Percentiles rank a stretch among this genome's conserved stretches.
These are phyloP conservation scores for Aspergillus heteromorphus DNA, from an alignment of 495 filamentous ascomycete genomes.

Conservation along the genomic window DNA sequence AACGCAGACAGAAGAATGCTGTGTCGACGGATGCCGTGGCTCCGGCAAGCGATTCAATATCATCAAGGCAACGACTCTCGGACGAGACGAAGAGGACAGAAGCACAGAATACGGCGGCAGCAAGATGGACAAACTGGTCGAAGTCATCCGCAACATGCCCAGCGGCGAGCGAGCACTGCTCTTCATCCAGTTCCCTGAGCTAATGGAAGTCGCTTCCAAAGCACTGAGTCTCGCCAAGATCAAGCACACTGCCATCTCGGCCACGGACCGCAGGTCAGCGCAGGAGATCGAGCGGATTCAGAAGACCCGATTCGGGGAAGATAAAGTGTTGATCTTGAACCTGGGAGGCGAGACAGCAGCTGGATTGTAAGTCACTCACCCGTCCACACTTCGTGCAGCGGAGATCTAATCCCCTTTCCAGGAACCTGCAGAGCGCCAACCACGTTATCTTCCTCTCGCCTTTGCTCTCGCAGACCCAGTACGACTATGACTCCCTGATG, in stretches of 20 bases:
- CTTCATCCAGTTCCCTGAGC: constrained; percentile 47
- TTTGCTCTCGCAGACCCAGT: constrained; percentile 46
- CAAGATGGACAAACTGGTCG: constrained; percentile 45
- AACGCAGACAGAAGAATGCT: constrained; percentile 21
- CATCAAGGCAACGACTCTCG: constrained; percentile 30
- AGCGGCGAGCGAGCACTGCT: constrained; percentile 43
- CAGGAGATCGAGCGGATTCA: constrained; percentile 43
- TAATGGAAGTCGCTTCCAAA: constrained; percentile 29
- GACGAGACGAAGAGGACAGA: constrained; percentile 22
- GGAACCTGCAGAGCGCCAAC: constrained; percentile 70
- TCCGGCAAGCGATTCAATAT: constrained; percentile 26
- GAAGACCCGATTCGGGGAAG: constrained; percentile 19
- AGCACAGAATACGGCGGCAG: constrained; percentile 29
- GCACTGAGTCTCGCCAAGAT: constrained; percentile 30
- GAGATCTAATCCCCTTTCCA: constrained; percentile 16
- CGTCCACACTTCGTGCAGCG: no score
- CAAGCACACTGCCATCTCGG: constrained; percentile 24
- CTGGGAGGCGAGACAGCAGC: constrained; percentile 59
- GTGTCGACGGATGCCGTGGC: constrained; percentile 25
- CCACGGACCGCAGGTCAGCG: constrained; percentile 18
- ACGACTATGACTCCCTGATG: constrained; percentile 55
- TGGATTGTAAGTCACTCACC: constrained; percentile 52
- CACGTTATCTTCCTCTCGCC: constrained; percentile 74
- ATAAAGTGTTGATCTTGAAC: constrained; percentile 61
- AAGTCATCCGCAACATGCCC: constrained; percentile 38